phyloP scores from a whole-genome alignment of 23 red algal genomes.

The Pyropia haitanensis region DNA sequence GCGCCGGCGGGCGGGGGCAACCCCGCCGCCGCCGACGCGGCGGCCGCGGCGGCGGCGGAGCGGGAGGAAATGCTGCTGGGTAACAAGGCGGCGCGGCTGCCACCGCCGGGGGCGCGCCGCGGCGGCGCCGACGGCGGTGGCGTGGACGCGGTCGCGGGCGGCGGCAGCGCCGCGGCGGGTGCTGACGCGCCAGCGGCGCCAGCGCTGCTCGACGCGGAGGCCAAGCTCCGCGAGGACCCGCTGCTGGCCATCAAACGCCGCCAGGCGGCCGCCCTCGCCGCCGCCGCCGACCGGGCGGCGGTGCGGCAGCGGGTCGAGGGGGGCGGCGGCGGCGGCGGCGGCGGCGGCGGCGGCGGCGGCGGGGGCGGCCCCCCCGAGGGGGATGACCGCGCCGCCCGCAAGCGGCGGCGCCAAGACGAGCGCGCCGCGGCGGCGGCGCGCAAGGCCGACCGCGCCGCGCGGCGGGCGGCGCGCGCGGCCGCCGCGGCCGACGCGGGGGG shows the following conservation, averaged over 20 bases:
- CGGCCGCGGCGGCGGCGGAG: constrained; percentile 14
- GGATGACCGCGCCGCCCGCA: too few species aligned
- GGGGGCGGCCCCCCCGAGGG: too few species aligned
- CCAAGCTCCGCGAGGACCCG: constrained; percentile 69
- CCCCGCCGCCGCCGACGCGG: neutral
- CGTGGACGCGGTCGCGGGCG: neutral
- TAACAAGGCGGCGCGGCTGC: constrained; percentile 17
- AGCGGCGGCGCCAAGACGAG: too few species aligned
- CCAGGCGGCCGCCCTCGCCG: constrained; percentile 2
- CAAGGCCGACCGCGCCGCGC: too few species aligned
- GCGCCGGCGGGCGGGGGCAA: neutral
- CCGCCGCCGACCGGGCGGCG: too few species aligned
- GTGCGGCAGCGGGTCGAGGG: too few species aligned
- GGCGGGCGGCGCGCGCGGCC: too few species aligned
- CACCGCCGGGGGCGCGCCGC: constrained; percentile 1
- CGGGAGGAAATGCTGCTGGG: constrained; percentile 34
- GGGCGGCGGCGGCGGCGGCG: too few species aligned
- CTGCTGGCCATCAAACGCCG: constrained; percentile 45
- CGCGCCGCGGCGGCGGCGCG: too few species aligned
- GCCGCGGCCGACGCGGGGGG: too few species aligned
- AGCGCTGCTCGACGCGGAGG: constrained; percentile 42
- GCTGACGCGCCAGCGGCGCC: neutral
- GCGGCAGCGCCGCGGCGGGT: neutral
- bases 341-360: too few species aligned
- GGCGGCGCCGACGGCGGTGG: neutral